Evolutionary conservation across 768 basidiomycete species (phyloP).

Genomic region (Mycena olivaceomarginata): DNA sequence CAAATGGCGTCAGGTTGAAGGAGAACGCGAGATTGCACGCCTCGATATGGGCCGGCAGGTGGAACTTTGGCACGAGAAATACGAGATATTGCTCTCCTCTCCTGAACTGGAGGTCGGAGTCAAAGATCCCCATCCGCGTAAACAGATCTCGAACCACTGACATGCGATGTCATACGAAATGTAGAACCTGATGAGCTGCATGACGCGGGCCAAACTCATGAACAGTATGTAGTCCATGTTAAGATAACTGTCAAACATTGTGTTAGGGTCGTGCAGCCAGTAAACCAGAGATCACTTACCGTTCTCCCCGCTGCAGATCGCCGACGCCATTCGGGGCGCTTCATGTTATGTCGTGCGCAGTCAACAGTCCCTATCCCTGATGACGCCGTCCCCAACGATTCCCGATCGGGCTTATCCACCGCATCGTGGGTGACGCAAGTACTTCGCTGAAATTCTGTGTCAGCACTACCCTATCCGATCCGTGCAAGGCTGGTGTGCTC

Average conservation of each 20-base stretch:
- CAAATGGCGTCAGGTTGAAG: background rate
- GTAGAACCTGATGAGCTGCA: background rate
- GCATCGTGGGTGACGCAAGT: constrained; percentile 16
- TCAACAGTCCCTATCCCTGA: constrained; percentile 46
- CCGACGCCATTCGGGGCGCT: constrained; percentile 14
- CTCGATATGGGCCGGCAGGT: constrained; percentile 51
- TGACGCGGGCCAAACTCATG: constrained; percentile 21
- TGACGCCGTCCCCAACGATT: constrained; percentile 23
- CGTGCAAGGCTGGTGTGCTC: background rate
- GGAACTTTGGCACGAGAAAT: constrained; percentile 54
- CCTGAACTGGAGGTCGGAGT: constrained; percentile 16
- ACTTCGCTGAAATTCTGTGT: background rate
- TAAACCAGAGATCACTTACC: background rate
- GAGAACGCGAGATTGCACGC: constrained; percentile 44
- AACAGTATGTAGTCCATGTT: background rate
- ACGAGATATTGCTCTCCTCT: background rate
- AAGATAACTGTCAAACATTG: background rate
- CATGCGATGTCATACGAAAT: background rate
- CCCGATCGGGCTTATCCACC: constrained; percentile 29
- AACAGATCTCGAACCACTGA: constrained; percentile 25
- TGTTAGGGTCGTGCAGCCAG: background rate
- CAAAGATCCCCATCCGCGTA: constrained; percentile 45
- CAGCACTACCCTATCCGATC: no score
- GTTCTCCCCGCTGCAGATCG: background rate
- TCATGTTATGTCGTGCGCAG: constrained; percentile 44